Conservation (phyloP, 805 yeast species). For the Saccharomyces paradoxus region DNA sequence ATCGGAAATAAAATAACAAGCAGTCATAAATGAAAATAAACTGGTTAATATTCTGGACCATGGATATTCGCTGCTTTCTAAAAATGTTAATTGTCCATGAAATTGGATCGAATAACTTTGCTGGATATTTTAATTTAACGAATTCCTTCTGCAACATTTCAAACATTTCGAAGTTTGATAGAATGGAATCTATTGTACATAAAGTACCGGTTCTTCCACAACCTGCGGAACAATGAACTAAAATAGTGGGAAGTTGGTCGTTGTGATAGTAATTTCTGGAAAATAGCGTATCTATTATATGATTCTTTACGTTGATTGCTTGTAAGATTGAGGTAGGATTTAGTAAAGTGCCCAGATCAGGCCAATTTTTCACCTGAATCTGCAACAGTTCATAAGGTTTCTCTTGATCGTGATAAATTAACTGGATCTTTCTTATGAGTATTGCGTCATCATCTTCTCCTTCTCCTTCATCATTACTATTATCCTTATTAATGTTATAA, state of each 20-base stretch:
- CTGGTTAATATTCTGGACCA: conserved; percentile 79
- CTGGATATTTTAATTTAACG: conserved; percentile 4
- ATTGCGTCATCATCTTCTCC: conserved; percentile 14
- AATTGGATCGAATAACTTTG: conserved; percentile 41
- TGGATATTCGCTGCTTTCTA: conserved; percentile 67
- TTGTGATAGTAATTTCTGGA: conserved; percentile 8
- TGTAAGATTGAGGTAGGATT: conserved; percentile 51
- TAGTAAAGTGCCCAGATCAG: conserved; percentile 63
- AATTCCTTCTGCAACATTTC: conserved; percentile 14
- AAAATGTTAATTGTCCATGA: conserved; percentile 56
- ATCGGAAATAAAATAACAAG: conserved; percentile 25
- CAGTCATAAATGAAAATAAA: conserved; percentile 67
- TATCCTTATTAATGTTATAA: conserved; percentile 16
- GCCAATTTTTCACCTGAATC: conserved; percentile 74
- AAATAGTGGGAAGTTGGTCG: conserved; percentile 40
- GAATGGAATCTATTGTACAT: conserved; percentile 57
- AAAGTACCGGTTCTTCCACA: conserved; percentile 94
- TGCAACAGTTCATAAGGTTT: conserved; percentile 50
- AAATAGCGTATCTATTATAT: conserved; percentile 30
- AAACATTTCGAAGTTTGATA: conserved; percentile 31
- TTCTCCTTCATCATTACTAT: conserved; percentile 15
- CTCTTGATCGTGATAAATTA: conserved; percentile 29
- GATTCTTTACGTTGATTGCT: conserved; percentile 40
- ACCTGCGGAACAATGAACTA: conserved; percentile 94
- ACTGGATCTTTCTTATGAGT: conserved; percentile 32